Evolutionary conservation across 1,284 basidiomycete species (phyloP), one percentile per base, ranked within the genome.

Genomic region (Coriolopsis trogii): DNA sequence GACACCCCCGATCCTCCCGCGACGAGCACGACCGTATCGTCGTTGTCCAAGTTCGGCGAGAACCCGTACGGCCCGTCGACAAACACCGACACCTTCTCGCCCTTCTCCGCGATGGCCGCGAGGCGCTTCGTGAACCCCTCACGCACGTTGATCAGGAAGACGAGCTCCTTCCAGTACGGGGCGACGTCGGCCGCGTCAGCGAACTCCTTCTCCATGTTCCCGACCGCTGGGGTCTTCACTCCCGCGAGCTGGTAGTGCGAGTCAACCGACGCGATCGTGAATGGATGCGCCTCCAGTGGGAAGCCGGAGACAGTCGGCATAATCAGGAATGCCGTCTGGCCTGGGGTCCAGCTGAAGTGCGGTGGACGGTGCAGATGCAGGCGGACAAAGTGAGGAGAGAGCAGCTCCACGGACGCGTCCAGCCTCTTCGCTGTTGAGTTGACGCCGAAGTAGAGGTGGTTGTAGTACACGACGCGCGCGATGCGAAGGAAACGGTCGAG

Each of bases 401-500:
- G 67, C 23, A 71, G 72, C 55, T 81, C 79, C 29, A 75, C 65
- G 6, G 59, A 72, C 5, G 74, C 73, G 62, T 75, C 65, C 48
- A 73, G 69, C 16, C 56, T 51, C 6, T 65, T 56, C 18, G 59
- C 46, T 15, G 47, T 50, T 12, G 51, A 47, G 58, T 60, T 33
- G 60, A 65, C 65, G 34, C 60, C 68, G 54, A 73, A 72, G 65
- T 70, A 75, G 23, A 66, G 71, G 58, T 75, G 70, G 68, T 87
- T 88, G 69, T 76, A 74, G 29, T 76, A 54, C 40, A 81, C 56
- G 6, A 87, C 64, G 15, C 84, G 79, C 9, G 73, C 51, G 15
- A 76, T 20, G 12, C 85, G 80, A 47, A 85, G 59, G 31, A 78
- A 49, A 23, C 86, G 79, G 64, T 89, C 87, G 40, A 86, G 64